phyloP scores from a whole-genome alignment of 2,329 filamentous ascomycete genomes.

The Neofusicoccum laricinum region DNA sequence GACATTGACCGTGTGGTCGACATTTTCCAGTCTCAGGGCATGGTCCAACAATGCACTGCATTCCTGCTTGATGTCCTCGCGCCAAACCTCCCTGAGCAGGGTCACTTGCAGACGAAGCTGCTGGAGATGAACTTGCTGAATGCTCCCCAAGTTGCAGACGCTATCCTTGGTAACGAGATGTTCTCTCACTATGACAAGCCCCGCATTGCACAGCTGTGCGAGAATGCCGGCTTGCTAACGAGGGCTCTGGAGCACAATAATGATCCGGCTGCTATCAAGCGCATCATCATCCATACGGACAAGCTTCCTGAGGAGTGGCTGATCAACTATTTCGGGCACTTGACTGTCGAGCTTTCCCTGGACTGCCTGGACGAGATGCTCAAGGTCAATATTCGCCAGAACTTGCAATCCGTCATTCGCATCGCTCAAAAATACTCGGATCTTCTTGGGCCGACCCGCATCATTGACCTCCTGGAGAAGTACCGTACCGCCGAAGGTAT shows the following conservation, averaged over 20 bases:
- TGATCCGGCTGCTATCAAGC: constrained; percentile 85
- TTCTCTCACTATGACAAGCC: constrained; percentile 95
- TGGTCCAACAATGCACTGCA: constrained; percentile 97
- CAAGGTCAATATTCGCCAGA: constrained; percentile 93
- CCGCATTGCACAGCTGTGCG: constrained; percentile 85
- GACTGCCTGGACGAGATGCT: constrained; percentile 97
- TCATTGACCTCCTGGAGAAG: constrained; percentile 95
- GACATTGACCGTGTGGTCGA: constrained; percentile 94
- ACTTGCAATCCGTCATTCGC: constrained; percentile 89
- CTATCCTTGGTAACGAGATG: constrained; percentile 97
- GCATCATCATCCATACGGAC: constrained; percentile 79
- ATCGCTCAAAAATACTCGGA: constrained; percentile 98
- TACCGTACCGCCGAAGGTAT: constrained; percentile 96
- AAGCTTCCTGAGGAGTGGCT: constrained; percentile 91
- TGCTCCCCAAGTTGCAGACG: constrained; percentile 94
- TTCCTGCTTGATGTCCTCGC: constrained; percentile 95
- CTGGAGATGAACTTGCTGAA: constrained; percentile 98
- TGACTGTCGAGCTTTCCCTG: constrained; percentile 92
- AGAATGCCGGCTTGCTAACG: constrained; percentile 75
- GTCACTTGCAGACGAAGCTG: constrained; percentile 85
- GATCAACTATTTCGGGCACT: constrained; percentile 85
- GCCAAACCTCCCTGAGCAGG: constrained; percentile 92
- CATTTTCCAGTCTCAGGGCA: constrained; percentile 95
- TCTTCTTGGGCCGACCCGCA: constrained; percentile 76
- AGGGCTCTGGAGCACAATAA: constrained; percentile 89